Conservation (phyloP, 768 basidiomycete genomes). For the Mycena vitilis region DNA sequence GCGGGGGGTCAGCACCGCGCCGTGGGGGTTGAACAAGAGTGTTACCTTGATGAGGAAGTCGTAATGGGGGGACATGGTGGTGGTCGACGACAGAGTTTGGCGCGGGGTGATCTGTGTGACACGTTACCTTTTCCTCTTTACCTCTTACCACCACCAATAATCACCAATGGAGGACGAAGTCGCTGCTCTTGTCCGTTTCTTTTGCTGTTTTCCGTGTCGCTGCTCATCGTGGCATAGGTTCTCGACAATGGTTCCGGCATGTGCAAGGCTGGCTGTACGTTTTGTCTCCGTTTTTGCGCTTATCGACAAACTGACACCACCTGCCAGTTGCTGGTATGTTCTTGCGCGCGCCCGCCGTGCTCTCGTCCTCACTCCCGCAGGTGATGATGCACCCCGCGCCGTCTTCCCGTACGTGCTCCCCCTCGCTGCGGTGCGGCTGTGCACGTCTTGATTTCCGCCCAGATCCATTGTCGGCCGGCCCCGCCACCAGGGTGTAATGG, state of each 20-base stretch:
- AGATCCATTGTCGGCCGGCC: slow-evolving; percentile 96
- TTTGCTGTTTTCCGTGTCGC: slow-evolving; percentile 7
- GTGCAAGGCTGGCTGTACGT: slow-evolving; percentile 99
- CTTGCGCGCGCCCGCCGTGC: slow-evolving; percentile 15
- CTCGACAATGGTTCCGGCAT: slow-evolving; percentile 97
- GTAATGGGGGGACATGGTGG: slow-evolving; percentile 55
- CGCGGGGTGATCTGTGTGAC: slow-evolving; percentile 5
- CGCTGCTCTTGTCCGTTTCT: slow-evolving; percentile 60
- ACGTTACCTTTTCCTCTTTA: slow-evolving; percentile 11
- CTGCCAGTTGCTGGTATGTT: slow-evolving; percentile 71
- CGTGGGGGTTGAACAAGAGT: too few relatives aligned
- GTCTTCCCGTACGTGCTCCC: slow-evolving; percentile 89
- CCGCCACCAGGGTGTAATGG: slow-evolving; percentile 95
- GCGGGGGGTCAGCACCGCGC: not conserved
- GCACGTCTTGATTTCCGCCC: slow-evolving; percentile 23
- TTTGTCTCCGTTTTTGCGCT: slow-evolving; percentile 29
- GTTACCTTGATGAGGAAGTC: slow-evolving; percentile 88
- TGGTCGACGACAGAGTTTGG: slow-evolving; percentile 7
- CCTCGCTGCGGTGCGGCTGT: not conserved
- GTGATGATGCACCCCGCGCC: slow-evolving; percentile 90
- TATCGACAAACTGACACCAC: slow-evolving; percentile 34
- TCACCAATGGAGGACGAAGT: slow-evolving; percentile 73
- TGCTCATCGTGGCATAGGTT: slow-evolving; percentile 58
- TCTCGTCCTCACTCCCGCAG: slow-evolving; percentile 52
- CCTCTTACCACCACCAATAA: slow-evolving; percentile 25